Evolutionary conservation across 169 alveolate genomes (phyloP).

Genomic region (Plasmodium blacklocki): DNA sequence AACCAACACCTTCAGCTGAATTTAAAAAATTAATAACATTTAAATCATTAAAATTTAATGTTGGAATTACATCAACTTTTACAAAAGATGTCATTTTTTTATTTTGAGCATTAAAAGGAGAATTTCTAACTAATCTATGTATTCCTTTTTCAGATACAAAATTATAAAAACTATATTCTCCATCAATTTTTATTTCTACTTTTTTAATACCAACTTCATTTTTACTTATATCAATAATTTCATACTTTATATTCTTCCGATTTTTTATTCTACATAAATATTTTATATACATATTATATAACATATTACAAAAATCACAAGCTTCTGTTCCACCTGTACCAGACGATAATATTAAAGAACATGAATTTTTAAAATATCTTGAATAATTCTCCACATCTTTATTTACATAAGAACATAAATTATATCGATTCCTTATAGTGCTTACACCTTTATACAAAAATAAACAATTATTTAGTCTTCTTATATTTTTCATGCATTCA

Average conservation of each 20-base stretch:
- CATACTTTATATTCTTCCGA: conserved; percentile 77
- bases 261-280: conserved; percentile 76
- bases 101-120: conserved; percentile 80
- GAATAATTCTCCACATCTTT: conserved; percentile 70
- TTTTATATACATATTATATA: conserved; percentile 82
- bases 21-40: conserved; percentile 77
- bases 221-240: conserved; percentile 77
- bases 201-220: conserved; percentile 80
- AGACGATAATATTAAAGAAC: conserved; percentile 66
- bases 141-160: conserved; percentile 85
- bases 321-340: conserved; percentile 88
- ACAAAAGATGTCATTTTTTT: conserved; percentile 84
- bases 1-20: conserved; percentile 11
- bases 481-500: conserved; percentile 13
- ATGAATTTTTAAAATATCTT: conserved; percentile 66
- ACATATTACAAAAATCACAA: conserved; percentile 83
- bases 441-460: conserved; percentile 37
- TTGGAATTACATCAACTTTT: conserved; percentile 85
- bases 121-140: conserved; percentile 83
- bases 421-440: conserved; percentile 6
- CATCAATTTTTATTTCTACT: conserved; percentile 82
- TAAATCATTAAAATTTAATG: conserved; percentile 78
- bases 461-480: not conserved
- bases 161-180: conserved; percentile 83
- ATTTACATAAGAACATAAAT: conserved; percentile 40